Evolutionary conservation across 257 asterid genomes (phyloP), one percentile per base, ranked within the genome.

Genomic region (Nicotiana benthamiana): DNA sequence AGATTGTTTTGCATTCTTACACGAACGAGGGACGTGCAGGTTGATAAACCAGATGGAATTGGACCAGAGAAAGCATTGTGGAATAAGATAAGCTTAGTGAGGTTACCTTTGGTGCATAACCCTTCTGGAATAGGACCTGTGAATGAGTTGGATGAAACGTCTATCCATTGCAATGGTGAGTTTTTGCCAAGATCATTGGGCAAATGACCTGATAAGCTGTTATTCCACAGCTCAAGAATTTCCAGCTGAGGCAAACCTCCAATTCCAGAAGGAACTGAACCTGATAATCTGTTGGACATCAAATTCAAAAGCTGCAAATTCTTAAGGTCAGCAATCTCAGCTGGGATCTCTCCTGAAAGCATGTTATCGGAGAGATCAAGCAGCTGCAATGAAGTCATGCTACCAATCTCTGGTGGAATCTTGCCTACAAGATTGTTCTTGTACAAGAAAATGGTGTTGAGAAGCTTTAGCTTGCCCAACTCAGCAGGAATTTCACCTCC

Each of bases 161-260:
- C 97, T 27, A 92, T 28, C 97, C 94, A 88, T 57, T 87, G 90
- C 26, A 92, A 87, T 4, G 94, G 92, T 1, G 92, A 84, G 40
- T 87, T 80, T 51, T 34, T 79, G 65, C 97, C 97, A 11, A 92
- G 94, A 57, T 90, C 91, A 51, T 80, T 74, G 2, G 97, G 94
- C 75, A 92, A 84, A 32, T 86, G 82, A 28, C 97, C 97, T 15
- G 92, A 82, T n/a, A 92, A 88, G 22, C 92, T 82, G 80, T 92
- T 92, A 79, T 92, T 92, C 97, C 97, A 92, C 16, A 92, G 86
- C 81, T 90, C 94, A 61, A 92, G 80, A 11, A 89, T 92, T 46
- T 83, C 64, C 17, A 92, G 84, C 30, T 84, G 86, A 79, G 86
- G 67, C 84, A 89, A 83, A 46, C 78, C 80, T 77, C 81, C 88